Percentiles rank a stretch among this genome's conserved stretches.
Conservation (phyloP, 2,329 filamentous ascomycete species). For the Raffaelea ambrosiae region DNA sequence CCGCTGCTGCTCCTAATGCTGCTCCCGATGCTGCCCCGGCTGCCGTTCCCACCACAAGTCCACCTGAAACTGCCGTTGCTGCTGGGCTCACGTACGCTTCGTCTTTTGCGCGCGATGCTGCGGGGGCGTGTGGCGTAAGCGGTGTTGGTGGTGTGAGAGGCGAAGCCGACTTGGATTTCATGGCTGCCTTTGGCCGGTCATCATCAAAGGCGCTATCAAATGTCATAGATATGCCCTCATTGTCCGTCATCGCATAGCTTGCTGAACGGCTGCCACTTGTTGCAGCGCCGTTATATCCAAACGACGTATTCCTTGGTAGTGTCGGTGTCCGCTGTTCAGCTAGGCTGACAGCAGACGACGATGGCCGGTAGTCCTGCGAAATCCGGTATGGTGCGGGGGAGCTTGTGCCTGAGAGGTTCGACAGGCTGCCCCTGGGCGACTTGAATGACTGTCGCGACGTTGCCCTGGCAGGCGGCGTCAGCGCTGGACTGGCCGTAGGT, state of each 20-base stretch:
- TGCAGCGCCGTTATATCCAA: not conserved
- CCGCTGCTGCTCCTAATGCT: not conserved
- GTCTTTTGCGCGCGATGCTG: not conserved
- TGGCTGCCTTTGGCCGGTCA: not conserved
- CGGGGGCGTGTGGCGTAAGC: not conserved
- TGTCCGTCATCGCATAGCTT: constrained; percentile 20
- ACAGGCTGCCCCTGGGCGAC: constrained; percentile 19
- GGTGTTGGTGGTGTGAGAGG: constrained; percentile 1
- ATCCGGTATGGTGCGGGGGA: constrained; percentile 6
- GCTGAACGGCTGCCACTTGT: not conserved
- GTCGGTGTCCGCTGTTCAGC: constrained; percentile 19
- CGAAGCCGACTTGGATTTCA: not conserved
- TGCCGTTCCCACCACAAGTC: no score
- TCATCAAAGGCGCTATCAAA: constrained; percentile 58
- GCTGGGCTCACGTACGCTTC: no score
- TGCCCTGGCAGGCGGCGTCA: constrained; percentile 18
- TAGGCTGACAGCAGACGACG: constrained; percentile 20
- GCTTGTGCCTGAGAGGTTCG: not conserved
- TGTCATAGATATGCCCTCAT: constrained; percentile 57
- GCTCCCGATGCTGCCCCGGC: not conserved
- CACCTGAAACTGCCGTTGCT: no score
- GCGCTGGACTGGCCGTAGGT: constrained; percentile 17
- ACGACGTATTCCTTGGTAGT: constrained; percentile 4
- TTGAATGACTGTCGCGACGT: constrained; percentile 19
- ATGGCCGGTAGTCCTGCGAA: constrained; percentile 4